These are phyloP conservation scores for Venturia aucupariae DNA, from an alignment of 2,329 filamentous ascomycete genomes.

Conservation along the genomic window DNA sequence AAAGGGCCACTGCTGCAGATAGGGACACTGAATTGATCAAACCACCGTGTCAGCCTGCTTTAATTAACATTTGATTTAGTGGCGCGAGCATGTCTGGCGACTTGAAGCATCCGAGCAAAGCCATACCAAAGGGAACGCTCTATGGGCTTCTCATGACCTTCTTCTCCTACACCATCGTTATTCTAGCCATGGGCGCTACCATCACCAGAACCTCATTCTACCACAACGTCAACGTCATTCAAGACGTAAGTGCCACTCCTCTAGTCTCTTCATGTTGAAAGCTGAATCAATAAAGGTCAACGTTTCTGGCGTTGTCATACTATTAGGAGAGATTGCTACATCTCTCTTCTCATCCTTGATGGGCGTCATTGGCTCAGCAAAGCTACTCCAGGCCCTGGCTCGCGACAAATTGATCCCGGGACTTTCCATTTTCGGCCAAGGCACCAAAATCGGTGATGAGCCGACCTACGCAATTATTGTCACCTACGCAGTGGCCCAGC, in stretches of 20 bases:
- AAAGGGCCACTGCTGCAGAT: too few species aligned
- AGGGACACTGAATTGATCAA: too few species aligned
- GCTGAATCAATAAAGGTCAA: slow-evolving; percentile 44
- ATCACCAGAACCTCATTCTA: slow-evolving; percentile 67
- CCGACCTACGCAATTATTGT: slow-evolving; percentile 67
- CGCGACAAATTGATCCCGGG: slow-evolving; percentile 72
- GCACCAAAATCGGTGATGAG: slow-evolving; percentile 62
- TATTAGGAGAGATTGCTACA: slow-evolving; percentile 74
- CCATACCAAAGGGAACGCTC: slow-evolving; percentile 77
- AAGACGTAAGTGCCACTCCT: slow-evolving; percentile 43
- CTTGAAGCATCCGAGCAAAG: slow-evolving; percentile 69
- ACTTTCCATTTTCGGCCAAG: slow-evolving; percentile 62
- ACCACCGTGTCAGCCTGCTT: too few species aligned
- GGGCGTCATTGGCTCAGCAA: slow-evolving; percentile 78
- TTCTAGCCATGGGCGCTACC: slow-evolving; percentile 67
- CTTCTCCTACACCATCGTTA: slow-evolving; percentile 64
- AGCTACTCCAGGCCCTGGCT: slow-evolving; percentile 74
- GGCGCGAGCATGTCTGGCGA: slow-evolving; percentile 90
- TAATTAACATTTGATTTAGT: slow-evolving; percentile 21
- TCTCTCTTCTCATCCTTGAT: slow-evolving; percentile 80
- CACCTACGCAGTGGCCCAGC: slow-evolving; percentile 65
- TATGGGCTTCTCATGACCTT: slow-evolving; percentile 71
- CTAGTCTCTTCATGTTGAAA: background rate
- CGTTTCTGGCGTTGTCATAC: slow-evolving; percentile 61
- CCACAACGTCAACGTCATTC: slow-evolving; percentile 67